Base-by-base conservation (phyloP, 768 basidiomycete species). In the Cantharellus anzutake region DNA sequence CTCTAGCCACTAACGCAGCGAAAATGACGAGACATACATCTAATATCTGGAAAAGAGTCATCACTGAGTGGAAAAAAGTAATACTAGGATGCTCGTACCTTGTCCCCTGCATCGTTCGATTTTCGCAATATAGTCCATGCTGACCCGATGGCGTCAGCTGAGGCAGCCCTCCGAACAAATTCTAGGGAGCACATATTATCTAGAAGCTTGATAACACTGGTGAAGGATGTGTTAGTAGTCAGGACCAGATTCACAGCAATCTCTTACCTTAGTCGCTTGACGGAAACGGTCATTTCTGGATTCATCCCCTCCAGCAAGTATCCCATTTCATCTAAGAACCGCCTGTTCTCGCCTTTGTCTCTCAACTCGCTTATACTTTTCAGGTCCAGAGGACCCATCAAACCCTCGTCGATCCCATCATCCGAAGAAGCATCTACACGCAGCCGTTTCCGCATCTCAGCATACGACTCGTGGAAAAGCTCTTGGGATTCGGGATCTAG, bases 251-350 rank as follows among this genome's bases (percentile, higher is more conserved):
- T 11, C 1, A 29, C 3, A 11, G 14, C 40, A 29, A 50, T 1
- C 14, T 58, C 71, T 38, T 60, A 84, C 86, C 84, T 89, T 5
- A 82, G 78, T 63, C 85, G 75, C 56, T 81, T 75, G 35, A 89
- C 73, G 2, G 52, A 80, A 65, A 5, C 75, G 73, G 14, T 74
- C 76, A 14, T 72, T 72, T 5, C 69, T 64, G 58, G 51, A 37
- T 80, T 78, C 70, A 90, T 76, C 0, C 88, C 86, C 68, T 91
- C 88, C 62, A 89, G 84, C 3, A 90, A 70, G 70, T 89, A 91
- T 0, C 88, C 88, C 2, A 88, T 78, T 65, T 89, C 87, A 62
- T 91, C 88, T 50, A 88, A 68, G 66, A 90, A 90, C 14, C 85
- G 73, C 62, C 87, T 74, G 59, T 75, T 81, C 70, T 90, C 86